Conservation (phyloP, 208 protist species). For the Crithidia brevicula region DNA sequence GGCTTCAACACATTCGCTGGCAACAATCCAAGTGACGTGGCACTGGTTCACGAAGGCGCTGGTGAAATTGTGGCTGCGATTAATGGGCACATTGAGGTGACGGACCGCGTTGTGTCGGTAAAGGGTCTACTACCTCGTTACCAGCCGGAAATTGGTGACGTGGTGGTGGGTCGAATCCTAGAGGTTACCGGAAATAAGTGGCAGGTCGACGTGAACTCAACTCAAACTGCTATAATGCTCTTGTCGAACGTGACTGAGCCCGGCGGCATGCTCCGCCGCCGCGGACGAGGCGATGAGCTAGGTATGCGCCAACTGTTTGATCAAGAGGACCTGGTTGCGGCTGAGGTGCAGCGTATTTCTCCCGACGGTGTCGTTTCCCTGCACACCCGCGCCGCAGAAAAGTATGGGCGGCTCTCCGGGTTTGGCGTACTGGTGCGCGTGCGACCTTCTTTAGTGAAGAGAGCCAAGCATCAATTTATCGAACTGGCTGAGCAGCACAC, state of each 20-base stretch:
- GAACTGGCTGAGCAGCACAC: constrained; percentile 34
- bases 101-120: constrained; percentile 87
- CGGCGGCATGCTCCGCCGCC: constrained; percentile 94
- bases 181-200: constrained; percentile 94
- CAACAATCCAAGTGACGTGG: constrained; percentile 48
- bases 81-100: constrained; percentile 81
- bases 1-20: constrained; percentile 84
- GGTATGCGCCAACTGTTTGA: constrained; percentile 96
- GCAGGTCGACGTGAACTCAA: constrained; percentile 95
- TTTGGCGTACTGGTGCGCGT: constrained; percentile 72
- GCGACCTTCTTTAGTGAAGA: constrained; percentile 72
- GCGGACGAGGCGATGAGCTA: constrained; percentile 93
- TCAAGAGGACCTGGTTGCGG: constrained; percentile 94
- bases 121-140: constrained; percentile 85
- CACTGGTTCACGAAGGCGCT: constrained; percentile 55
- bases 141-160: constrained; percentile 96
- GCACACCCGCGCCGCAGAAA: constrained; percentile 92
- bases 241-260: constrained; percentile 98
- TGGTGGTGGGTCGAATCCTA: constrained; percentile 95
- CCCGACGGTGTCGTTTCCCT: constrained; percentile 91
- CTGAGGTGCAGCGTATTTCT: constrained; percentile 96
- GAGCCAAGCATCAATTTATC: constrained; percentile 84
- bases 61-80: constrained; percentile 87
- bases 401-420: constrained; percentile 74
- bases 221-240: constrained; percentile 94